These are phyloP conservation scores for Nannochloropsis gaditana DNA, from an alignment of 108 stramenopile species.

Conservation along the genomic window DNA sequence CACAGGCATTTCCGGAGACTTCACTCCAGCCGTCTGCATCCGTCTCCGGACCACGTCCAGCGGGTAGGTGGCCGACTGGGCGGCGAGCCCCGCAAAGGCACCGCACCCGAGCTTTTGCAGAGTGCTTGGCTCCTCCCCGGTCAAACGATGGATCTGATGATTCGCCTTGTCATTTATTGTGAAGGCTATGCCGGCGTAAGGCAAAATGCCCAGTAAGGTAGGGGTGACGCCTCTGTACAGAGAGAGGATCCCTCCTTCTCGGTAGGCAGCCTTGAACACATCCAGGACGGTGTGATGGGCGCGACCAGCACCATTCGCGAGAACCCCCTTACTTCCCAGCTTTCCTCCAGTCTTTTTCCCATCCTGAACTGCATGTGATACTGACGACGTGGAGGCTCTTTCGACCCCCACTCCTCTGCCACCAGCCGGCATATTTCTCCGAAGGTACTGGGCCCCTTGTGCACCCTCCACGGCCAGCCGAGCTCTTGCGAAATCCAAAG, in stretches of 20 bases:
- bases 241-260: conserved; percentile 32
- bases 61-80: conserved; percentile 71
- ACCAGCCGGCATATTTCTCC: background rate
- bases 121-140: conserved; percentile 57
- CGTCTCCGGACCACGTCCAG: conserved; percentile 84
- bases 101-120: conserved; percentile 40
- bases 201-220: conserved; percentile 85
- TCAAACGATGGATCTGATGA: conserved; percentile 58
- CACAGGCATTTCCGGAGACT: conserved; percentile 33
- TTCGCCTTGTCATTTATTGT: conserved; percentile 85
- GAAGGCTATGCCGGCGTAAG: conserved; percentile 89
- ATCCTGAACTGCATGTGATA: background rate
- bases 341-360: background rate
- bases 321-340: background rate
- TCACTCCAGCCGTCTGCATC: conserved; percentile 90
- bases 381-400: background rate
- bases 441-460: background rate
- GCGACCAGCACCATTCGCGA: too few species aligned
- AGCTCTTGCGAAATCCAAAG: conserved; percentile 86
- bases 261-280: background rate
- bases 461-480: conserved; percentile 78
- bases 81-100: conserved; percentile 37
- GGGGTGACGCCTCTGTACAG: conserved; percentile 76
- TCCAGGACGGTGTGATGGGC: conserved; percentile 20
- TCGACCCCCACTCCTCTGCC: background rate